These are phyloP conservation scores for Lepidium sativum DNA, from an alignment of 345 rosid species.

Conservation along the genomic window DNA sequence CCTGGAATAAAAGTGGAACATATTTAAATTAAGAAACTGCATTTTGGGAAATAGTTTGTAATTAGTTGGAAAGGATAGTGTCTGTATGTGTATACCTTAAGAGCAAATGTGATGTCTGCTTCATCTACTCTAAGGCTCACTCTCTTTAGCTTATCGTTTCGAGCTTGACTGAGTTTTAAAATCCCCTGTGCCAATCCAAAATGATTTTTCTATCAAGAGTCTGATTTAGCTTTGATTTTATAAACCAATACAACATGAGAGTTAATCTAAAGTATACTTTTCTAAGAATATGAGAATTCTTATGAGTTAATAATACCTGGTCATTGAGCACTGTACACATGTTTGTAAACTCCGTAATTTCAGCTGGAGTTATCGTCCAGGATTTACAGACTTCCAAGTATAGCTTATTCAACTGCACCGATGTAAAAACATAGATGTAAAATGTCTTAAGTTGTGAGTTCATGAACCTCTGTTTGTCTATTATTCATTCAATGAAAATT, in stretches of 20 bases:
- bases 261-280: neutral
- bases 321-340: conserved; percentile 79
- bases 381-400: conserved; percentile 69
- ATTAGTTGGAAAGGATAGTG: neutral
- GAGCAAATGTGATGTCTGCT: conserved; percentile 71
- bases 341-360: conserved; percentile 51
- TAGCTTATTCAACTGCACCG: conserved; percentile 63
- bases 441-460: neutral
- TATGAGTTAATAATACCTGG: conserved; percentile 51
- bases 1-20: conserved; percentile 34
- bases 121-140: conserved; percentile 65
- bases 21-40: neutral
- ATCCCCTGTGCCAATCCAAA: conserved; percentile 47
- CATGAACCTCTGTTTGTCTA: neutral
- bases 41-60: neutral
- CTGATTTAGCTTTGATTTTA: neutral
- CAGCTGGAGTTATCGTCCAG: conserved; percentile 54
- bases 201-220: neutral
- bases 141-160: conserved; percentile 61
- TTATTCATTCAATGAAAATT: neutral
- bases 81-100: conserved; percentile 42
- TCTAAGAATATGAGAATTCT: neutral
- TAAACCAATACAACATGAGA: neutral
- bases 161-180: conserved; percentile 61
- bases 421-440: neutral